These are phyloP conservation scores for Zygnema cylindricum DNA, from an alignment of 139 green algal genomes.

Conservation along the genomic window DNA sequence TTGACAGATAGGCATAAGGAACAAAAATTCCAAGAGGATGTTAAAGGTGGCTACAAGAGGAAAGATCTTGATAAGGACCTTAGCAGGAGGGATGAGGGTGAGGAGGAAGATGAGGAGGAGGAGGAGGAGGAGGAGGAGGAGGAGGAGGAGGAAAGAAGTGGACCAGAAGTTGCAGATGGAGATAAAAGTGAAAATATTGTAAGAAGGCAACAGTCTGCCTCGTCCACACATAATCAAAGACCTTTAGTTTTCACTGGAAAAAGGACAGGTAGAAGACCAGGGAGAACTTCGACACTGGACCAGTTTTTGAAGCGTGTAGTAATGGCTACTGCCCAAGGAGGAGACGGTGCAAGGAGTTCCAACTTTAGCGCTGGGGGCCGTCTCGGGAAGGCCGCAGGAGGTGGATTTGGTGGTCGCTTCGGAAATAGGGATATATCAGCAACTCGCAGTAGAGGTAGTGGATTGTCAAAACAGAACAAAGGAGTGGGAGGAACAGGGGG, in stretches of 20 bases:
- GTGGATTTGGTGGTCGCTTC: neutral
- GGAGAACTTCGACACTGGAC: neutral
- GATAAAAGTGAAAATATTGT: neutral
- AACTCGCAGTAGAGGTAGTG: neutral
- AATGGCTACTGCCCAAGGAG: too few species aligned
- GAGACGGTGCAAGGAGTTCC: too few species aligned
- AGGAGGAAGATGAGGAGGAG: neutral
- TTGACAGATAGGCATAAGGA: too few species aligned
- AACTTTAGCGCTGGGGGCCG: too few species aligned
- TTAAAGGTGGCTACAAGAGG: too few species aligned
- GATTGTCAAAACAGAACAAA: neutral
- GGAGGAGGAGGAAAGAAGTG: constrained; percentile 15
- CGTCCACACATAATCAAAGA: neutral
- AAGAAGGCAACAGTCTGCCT: neutral
- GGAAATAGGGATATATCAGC: too few species aligned
- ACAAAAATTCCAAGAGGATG: constrained; percentile 2
- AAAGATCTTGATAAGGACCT: too few species aligned
- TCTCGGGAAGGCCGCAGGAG: neutral
- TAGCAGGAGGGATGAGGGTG: neutral
- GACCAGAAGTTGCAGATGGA: neutral
- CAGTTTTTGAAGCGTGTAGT: neutral
- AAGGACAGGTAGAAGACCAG: neutral
- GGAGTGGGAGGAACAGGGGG: neutral
- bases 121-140: constrained; percentile 24
- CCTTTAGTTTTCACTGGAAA: neutral